Percentiles rank a stretch among this genome's conserved stretches.
Evolutionary conservation across 768 basidiomycete species (phyloP).

Genomic region (Hygrophorus russula): DNA sequence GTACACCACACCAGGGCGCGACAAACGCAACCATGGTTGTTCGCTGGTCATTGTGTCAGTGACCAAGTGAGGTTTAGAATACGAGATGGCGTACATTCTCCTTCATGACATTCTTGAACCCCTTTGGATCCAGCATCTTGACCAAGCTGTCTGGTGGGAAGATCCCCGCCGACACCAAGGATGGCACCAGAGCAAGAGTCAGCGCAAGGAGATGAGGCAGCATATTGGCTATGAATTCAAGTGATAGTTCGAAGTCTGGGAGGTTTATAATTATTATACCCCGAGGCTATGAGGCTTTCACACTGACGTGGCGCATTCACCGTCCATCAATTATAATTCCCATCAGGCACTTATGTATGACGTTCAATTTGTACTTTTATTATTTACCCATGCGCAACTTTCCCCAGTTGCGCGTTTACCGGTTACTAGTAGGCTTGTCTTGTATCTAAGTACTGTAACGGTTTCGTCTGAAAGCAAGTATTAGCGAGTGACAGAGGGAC

Average conservation of each 20-base stretch:
- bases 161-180: slow-evolving; percentile 31
- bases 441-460: too few species aligned
- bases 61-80: neutral
- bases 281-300: slow-evolving; percentile 1
- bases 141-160: slow-evolving; percentile 47
- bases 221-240: neutral
- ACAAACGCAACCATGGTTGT: slow-evolving; percentile 82
- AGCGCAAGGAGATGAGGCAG: slow-evolving; percentile 3
- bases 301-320: slow-evolving; percentile 5
- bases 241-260: neutral
- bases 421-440: too few species aligned
- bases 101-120: slow-evolving; percentile 64
- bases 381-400: too few species aligned
- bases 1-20: slow-evolving; percentile 89
- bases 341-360: too few species aligned
- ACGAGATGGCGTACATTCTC: slow-evolving; percentile 44
- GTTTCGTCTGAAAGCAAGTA: too few species aligned
- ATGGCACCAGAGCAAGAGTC: slow-evolving; percentile 19
- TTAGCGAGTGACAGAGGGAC: too few species aligned
- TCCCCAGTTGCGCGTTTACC: too few species aligned
- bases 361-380: too few species aligned
- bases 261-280: neutral
- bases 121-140: slow-evolving; percentile 61
- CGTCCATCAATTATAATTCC: too few species aligned
- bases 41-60: slow-evolving; percentile 27